Evolutionary conservation across 148 eudicot species (phyloP), one percentile per base, ranked within the genome.

Genomic region (Rhododendron mucronatum): DNA sequence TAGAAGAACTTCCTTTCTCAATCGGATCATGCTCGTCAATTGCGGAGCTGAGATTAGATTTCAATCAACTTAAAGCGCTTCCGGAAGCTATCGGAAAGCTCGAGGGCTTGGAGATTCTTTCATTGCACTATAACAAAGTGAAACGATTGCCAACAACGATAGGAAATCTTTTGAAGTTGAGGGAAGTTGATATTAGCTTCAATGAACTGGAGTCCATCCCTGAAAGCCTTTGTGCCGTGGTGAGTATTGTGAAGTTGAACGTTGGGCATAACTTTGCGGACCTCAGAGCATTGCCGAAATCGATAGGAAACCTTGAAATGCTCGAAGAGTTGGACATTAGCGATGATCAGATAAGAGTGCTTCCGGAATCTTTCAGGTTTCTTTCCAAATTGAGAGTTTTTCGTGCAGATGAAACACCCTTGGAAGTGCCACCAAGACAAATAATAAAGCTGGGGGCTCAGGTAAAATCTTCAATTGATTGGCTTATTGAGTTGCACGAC

Each of bases 211-310:
- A 93, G 86, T 84, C 89, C 53, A 84, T 95, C 81, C 95, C 96
- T 0, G 98, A 93, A 88, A 85, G 91, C 78, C 89, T 95, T 77
- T 94, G 95, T 86, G 88, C 88, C 57, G 90, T 90, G 13, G 77
- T 33, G n/a, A 91, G 86, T 83, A 84, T 95, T 65, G 88, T 89
- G 47, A 92, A 89, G 82, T 61, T 95, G 82, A 92, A 94, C n/a
- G 88, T 94, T 44, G 95, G 93, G 82, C 93, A 93, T 21, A 95
- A 95, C 87, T 95, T 95, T 88, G 94, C 93, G 23, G 93, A 95
- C 90, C 90, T 95, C 35, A 93, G 87, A 83, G 86, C 88, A 33
- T 88, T 95, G 89, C 98, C 98, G 5, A 87, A 81, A 67, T 92
- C 91, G 12, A 90, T 95, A 73, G 98, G 98, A 33, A 91, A 92